Evolutionary conservation across 148 eudicot species (phyloP), one percentile per base, ranked within the genome.

Genomic region (Camellia granthamiana): DNA sequence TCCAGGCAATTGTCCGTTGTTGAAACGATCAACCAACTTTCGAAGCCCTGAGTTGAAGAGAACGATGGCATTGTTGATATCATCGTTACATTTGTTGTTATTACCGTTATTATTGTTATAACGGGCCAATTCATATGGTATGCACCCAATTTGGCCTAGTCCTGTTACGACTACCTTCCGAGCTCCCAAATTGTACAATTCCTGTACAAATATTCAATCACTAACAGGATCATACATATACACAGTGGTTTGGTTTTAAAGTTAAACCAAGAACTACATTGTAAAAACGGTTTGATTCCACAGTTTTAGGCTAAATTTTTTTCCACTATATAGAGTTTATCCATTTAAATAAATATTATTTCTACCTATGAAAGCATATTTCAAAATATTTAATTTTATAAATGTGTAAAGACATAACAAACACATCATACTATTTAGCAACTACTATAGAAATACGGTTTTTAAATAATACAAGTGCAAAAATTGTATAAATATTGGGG

Each of bases 91-190:
- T 2, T 74, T 83, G 79, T 82, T 82, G 15, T 80, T 77, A 23
- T 86, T 90, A 1, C 88, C 88, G 21, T 86, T 72, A 12, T 51
- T 12, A 42, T 7, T 15, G 13, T 6, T 85, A 69, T 83, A 81
- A 16, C 95, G 85, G 0, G 98, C 98, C 54, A 95, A 78, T 80
- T 89, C 81, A 80, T 90, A 91, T 0, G 98, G 98, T 82, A 93
- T 95, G 90, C 98, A 95, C 60, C 98, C 98, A 7, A 95, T 90
- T 84, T 83, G 92, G 7, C 96, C 96, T 0, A 95, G 85, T 1
- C 77, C 93, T 2, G 92, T 83, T n/a, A 95, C 88, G 2, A 91
- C 75, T 81, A 93, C 88, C 81, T 95, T 95, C 16, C 98, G 81
- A 11, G 90, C 98, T 74, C 98, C 98, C 56, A 87, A 77, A 21